Conservation (phyloP, 208 protist genomes). For the Porcisia hertigi region DNA sequence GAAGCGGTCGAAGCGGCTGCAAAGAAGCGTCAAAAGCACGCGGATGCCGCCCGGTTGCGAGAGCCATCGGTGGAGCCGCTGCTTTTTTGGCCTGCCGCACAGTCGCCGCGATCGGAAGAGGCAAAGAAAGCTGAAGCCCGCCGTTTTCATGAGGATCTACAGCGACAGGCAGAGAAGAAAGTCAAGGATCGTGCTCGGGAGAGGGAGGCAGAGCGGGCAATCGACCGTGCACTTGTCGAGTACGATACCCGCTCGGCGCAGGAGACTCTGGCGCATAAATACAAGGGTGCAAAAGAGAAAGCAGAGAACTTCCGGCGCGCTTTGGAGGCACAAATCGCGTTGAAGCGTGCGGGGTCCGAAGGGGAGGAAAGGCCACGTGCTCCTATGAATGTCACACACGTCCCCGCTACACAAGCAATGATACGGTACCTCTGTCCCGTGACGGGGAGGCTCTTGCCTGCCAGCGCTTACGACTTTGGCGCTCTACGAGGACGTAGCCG, state of each 20-base stretch:
- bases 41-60: neutral
- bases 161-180: slow-evolving; percentile 33
- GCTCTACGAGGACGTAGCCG: slow-evolving; percentile 1
- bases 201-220: slow-evolving; percentile 17
- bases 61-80: slow-evolving; percentile 9
- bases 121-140: slow-evolving; percentile 7
- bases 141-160: slow-evolving; percentile 31
- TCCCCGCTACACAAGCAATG: slow-evolving; percentile 13
- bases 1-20: slow-evolving; percentile 20
- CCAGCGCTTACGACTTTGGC: slow-evolving; percentile 61
- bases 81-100: slow-evolving; percentile 23
- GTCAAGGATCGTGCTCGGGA: slow-evolving; percentile 8
- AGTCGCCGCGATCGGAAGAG: slow-evolving; percentile 2
- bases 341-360: slow-evolving; percentile 9
- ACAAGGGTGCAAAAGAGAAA: slow-evolving; percentile 15
- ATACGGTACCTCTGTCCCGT: slow-evolving; percentile 72
- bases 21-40: slow-evolving; percentile 15
- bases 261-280: slow-evolving; percentile 19
- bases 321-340: slow-evolving; percentile 26
- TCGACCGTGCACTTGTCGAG: slow-evolving; percentile 20
- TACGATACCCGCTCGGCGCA: slow-evolving; percentile 19
- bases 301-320: slow-evolving; percentile 16
- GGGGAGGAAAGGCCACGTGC: neutral
- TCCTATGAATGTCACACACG: neutral
- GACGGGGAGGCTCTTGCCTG: slow-evolving; percentile 48